A percentile compares a stretch with the other conserved stretches of the same genome.
phyloP scores from a whole-genome alignment of 2,329 filamentous ascomycete species.

The Diaporthe ilicicola region DNA sequence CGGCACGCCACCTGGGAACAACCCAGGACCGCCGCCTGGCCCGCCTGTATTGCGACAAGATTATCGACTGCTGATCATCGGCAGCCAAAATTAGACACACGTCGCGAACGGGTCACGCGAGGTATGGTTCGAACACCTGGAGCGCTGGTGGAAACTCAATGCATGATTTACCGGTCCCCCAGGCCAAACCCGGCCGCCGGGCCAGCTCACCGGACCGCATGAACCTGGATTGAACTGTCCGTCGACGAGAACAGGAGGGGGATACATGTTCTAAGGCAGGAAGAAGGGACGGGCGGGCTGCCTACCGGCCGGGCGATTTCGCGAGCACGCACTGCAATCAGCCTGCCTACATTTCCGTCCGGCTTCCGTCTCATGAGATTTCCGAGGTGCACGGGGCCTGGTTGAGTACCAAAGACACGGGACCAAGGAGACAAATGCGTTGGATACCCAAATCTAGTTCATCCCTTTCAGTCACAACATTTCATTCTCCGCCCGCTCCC shows the following conservation, averaged over 20 bases:
- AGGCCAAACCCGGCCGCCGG: slow-evolving; percentile 14
- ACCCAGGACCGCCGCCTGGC: slow-evolving; percentile 9
- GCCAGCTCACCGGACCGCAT: slow-evolving; percentile 19
- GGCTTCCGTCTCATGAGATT: slow-evolving; percentile 25
- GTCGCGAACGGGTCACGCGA: slow-evolving; percentile 18
- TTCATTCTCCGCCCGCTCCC: neutral
- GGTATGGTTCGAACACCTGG: neutral
- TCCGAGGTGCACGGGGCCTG: slow-evolving; percentile 21
- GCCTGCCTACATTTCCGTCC: slow-evolving; percentile 28
- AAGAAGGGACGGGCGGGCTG: neutral
- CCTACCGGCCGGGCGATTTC: slow-evolving; percentile 29
- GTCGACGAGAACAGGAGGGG: slow-evolving; percentile 6
- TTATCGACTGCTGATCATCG: slow-evolving; percentile 12
- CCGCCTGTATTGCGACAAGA: slow-evolving; percentile 18
- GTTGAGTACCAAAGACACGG: slow-evolving; percentile 13
- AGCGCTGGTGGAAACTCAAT: neutral
- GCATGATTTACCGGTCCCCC: slow-evolving; percentile 16
- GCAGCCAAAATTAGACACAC: slow-evolving; percentile 5
- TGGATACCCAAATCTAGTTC: neutral
- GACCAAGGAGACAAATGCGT: slow-evolving; percentile 8
- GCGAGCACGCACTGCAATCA: slow-evolving; percentile 27
- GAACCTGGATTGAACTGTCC: neutral
- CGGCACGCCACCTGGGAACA: slow-evolving; percentile 17
- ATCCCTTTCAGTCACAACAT: neutral
- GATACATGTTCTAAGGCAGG: neutral